Evolutionary conservation across 345 rosid genomes (phyloP).

Genomic region (Arabis hirsuta): DNA sequence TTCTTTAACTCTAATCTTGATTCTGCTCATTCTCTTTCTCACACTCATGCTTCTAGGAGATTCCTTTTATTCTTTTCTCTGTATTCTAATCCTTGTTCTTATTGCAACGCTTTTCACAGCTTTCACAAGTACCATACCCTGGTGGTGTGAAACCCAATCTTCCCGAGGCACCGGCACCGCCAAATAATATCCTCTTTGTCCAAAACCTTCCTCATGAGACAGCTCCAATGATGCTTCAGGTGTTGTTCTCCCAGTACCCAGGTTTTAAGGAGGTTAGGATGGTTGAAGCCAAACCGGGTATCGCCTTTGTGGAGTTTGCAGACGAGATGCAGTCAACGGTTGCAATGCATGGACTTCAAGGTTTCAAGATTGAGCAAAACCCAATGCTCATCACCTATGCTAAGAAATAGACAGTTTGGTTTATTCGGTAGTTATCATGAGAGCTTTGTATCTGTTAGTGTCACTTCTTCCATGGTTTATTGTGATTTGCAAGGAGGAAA

Average conservation of each 20-base stretch:
- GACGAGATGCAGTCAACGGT: slow-evolving; percentile 89
- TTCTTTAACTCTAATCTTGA: not conserved
- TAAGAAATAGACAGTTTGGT: slow-evolving; percentile 64
- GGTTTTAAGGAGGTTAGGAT: slow-evolving; percentile 97
- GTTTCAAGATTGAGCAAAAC: slow-evolving; percentile 76
- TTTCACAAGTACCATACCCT: slow-evolving; percentile 83
- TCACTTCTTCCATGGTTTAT: slow-evolving; percentile 7
- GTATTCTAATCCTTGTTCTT: not conserved
- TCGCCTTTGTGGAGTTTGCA: slow-evolving; percentile 88
- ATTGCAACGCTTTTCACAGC: slow-evolving; percentile 50
- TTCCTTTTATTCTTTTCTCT: not conserved
- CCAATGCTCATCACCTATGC: slow-evolving; percentile 87
- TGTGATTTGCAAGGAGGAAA: slow-evolving; percentile 5
- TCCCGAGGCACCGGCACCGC: slow-evolving; percentile 94
- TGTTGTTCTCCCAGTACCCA: slow-evolving; percentile 68
- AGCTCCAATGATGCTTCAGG: slow-evolving; percentile 79
- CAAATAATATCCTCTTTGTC: slow-evolving; percentile 88
- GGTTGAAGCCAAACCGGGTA: slow-evolving; percentile 97
- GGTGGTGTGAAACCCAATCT: slow-evolving; percentile 59
- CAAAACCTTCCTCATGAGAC: slow-evolving; percentile 93
- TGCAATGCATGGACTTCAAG: slow-evolving; percentile 88
- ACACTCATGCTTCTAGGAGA: not conserved
- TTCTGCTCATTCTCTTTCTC: not conserved
- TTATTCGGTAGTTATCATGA: not conserved
- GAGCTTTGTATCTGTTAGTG: slow-evolving; percentile 21